phyloP scores from a whole-genome alignment of 805 yeast genomes.

The Ogataea methylovora region DNA sequence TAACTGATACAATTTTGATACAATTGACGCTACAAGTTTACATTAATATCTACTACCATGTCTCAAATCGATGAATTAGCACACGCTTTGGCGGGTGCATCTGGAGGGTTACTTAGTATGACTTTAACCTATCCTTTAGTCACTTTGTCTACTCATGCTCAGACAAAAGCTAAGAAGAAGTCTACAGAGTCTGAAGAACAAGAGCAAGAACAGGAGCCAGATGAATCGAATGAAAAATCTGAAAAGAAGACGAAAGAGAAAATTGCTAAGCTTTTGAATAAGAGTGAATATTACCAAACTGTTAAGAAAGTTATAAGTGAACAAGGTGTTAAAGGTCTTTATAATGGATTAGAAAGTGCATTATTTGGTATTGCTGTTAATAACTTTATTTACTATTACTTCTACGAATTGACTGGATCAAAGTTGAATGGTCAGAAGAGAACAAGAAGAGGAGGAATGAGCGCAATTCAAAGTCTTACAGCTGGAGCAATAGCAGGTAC shows the following conservation, averaged over 20 bases:
- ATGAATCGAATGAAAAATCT: conserved; percentile 1
- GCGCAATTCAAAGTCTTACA: conserved; percentile 59
- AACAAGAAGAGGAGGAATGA: conserved; percentile 29
- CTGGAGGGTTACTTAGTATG: conserved; percentile 87
- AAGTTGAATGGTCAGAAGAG: conserved; percentile 9
- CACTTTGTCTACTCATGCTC: conserved; percentile 82
- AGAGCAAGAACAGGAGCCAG: conserved; percentile 5
- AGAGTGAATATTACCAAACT: conserved; percentile 8
- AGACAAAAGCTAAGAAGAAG: conserved; percentile 39
- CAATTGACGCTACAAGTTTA: too few relatives aligned
- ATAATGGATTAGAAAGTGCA: conserved; percentile 85
- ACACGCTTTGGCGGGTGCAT: conserved; percentile 92
- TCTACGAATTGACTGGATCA: conserved; percentile 61
- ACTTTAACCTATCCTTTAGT: conserved; percentile 85
- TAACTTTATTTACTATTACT: conserved; percentile 85
- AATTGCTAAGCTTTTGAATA: neutral
- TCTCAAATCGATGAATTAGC: conserved; percentile 46
- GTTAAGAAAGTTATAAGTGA: conserved; percentile 37
- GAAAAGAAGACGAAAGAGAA: neutral
- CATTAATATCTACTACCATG: conserved; percentile 21
- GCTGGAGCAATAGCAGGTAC: conserved; percentile 87
- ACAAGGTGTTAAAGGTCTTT: conserved; percentile 66
- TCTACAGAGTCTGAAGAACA: conserved; percentile 2
- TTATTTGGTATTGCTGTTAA: conserved; percentile 79
- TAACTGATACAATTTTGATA: neutral